Conservation (phyloP, 345 rosid genomes). For the Syzygium jambos region DNA sequence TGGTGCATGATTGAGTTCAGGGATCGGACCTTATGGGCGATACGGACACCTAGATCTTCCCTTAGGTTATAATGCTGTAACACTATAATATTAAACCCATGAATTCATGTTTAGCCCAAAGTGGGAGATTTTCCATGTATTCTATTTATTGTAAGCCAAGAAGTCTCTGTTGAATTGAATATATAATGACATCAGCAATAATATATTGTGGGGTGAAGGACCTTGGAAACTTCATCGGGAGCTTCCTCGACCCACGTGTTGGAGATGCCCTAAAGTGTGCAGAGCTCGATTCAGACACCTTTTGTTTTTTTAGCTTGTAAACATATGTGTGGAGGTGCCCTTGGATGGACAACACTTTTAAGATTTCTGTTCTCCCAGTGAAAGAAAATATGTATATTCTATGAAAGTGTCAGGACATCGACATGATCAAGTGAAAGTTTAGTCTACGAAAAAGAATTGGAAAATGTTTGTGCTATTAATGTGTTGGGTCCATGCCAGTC, state of each 20-base stretch:
- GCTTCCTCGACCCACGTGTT: neutral
- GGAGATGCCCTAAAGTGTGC: neutral
- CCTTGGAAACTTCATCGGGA: neutral
- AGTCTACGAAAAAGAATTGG: neutral
- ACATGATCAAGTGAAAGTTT: neutral
- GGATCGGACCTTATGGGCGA: neutral
- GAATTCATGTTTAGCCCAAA: slow-evolving; percentile 11
- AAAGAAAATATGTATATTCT: neutral
- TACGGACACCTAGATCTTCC: neutral
- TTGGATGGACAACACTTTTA: neutral
- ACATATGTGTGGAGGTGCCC: neutral
- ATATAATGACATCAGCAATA: neutral
- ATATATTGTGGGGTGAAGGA: neutral
- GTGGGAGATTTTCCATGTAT: slow-evolving; percentile 14
- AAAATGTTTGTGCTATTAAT: neutral
- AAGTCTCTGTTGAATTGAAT: slow-evolving; percentile 3
- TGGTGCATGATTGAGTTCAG: slow-evolving; percentile 10
- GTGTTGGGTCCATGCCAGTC: neutral
- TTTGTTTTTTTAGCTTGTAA: neutral
- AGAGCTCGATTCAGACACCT: neutral
- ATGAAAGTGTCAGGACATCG: neutral
- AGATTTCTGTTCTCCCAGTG: neutral
- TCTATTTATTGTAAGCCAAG: neutral
- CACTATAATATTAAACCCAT: neutral
- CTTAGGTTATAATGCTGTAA: slow-evolving; percentile 4